Evolutionary conservation across 495 filamentous ascomycete genomes (phyloP).

Genomic region (Xylaria acuta): DNA sequence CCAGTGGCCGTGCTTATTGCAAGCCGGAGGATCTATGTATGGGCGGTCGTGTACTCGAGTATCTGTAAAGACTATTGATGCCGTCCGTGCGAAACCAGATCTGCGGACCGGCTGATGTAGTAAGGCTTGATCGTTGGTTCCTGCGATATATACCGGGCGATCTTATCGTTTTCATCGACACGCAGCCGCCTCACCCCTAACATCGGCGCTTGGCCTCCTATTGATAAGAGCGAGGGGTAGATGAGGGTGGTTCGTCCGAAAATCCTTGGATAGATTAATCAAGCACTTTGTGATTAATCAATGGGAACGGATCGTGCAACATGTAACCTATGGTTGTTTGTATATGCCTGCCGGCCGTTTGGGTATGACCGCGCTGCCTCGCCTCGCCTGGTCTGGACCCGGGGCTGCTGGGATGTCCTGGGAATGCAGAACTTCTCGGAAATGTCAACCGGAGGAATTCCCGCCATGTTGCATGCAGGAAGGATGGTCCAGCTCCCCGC

Average conservation of each 20-base stretch:
- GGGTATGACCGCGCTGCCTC: background rate
- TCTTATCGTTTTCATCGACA: conserved; percentile 21
- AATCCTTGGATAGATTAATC: conserved; percentile 3
- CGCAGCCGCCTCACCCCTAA: background rate
- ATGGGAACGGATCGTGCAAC: background rate
- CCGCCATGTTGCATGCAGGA: conserved; percentile 18
- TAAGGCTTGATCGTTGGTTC: conserved; percentile 15
- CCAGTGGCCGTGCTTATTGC: background rate
- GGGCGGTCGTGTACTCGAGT: background rate
- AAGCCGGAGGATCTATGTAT: conserved; percentile 8
- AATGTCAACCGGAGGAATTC: conserved; percentile 13
- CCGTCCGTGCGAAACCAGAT: conserved; percentile 19
- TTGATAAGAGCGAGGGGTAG: background rate
- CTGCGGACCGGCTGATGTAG: conserved; percentile 19
- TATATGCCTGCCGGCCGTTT: background rate
- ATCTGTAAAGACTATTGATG: background rate
- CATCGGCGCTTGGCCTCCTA: background rate
- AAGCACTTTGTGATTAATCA: background rate
- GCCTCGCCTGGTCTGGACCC: conserved; percentile 6
- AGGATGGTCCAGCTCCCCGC: background rate
- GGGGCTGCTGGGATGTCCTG: background rate
- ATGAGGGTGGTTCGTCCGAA: too few relatives aligned
- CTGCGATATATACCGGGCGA: conserved; percentile 25
- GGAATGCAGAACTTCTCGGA: conserved; percentile 17
- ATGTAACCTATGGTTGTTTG: background rate